Evolutionary conservation across 2,329 filamentous ascomycete species (phyloP).

Genomic region (Pseudocercospora ulei): DNA sequence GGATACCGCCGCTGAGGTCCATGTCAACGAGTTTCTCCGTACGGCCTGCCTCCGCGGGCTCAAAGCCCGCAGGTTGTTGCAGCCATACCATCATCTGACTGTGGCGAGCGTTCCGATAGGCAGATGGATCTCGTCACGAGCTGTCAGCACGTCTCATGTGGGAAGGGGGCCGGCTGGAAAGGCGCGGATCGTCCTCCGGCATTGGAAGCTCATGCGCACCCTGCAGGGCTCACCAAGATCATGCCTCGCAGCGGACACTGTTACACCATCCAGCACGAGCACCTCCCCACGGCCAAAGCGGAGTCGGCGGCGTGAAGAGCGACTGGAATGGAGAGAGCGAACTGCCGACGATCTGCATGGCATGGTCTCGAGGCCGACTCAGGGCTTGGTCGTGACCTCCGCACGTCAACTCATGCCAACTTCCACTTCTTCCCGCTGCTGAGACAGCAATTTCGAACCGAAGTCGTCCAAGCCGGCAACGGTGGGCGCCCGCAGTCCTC

Average conservation of each 20-base stretch:
- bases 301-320: background rate
- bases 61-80: background rate
- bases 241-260: background rate
- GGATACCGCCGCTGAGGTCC: background rate
- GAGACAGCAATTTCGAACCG: background rate
- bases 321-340: background rate
- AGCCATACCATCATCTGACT: slow-evolving; percentile 35
- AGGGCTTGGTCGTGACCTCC: slow-evolving; percentile 1
- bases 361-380: background rate
- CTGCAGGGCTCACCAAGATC: background rate
- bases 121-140: slow-evolving; percentile 33
- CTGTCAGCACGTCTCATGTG: background rate
- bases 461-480: background rate
- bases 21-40: background rate
- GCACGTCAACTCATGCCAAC: background rate
- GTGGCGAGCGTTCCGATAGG: slow-evolving; percentile 38
- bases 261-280: too few relatives aligned
- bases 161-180: background rate
- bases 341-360: slow-evolving; percentile 5
- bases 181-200: background rate
- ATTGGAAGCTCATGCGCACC: background rate
- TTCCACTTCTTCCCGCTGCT: background rate
- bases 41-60: background rate
- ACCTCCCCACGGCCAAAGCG: too few relatives aligned
- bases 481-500: background rate